phyloP scores from a whole-genome alignment of 345 rosid genomes.

The Anacardium occidentale region DNA sequence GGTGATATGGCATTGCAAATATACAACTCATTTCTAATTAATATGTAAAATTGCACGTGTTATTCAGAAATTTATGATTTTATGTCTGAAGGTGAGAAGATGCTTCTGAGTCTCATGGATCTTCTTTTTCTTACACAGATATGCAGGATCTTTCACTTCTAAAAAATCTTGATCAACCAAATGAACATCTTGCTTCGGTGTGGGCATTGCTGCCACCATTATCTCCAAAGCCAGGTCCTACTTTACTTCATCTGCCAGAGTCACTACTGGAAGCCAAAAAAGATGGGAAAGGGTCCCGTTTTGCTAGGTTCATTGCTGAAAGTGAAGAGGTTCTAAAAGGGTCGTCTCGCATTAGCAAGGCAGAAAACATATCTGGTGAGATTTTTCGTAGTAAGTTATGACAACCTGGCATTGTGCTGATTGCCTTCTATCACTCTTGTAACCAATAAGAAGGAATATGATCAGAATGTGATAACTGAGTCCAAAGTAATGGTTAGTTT shows the following conservation, averaged over 20 bases:
- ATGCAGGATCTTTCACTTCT: slow-evolving; percentile 49
- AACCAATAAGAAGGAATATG: background rate
- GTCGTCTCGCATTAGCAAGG: slow-evolving; percentile 26
- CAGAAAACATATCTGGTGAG: slow-evolving; percentile 32
- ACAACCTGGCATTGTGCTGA: slow-evolving; percentile 12
- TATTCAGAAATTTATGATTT: background rate
- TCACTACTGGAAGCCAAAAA: slow-evolving; percentile 41
- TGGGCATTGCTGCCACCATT: slow-evolving; percentile 83
- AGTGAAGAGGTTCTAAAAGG: slow-evolving; percentile 42
- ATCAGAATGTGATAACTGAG: background rate
- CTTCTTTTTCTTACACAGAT: slow-evolving; percentile 38
- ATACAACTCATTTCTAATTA: background rate
- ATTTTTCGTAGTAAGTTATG: slow-evolving; percentile 63
- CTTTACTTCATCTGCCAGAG: slow-evolving; percentile 41
- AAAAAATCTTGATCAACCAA: slow-evolving; percentile 62
- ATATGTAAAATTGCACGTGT: background rate
- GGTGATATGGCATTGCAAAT: background rate
- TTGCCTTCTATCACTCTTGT: background rate
- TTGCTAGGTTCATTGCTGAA: slow-evolving; percentile 74
- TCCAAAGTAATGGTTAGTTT: background rate
- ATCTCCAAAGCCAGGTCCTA: slow-evolving; percentile 53
- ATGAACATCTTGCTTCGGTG: slow-evolving; percentile 57
- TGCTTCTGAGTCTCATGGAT: slow-evolving; percentile 4
- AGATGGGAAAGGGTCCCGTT: slow-evolving; percentile 67
- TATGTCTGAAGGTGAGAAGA: background rate